Evolutionary conservation across 495 filamentous ascomycete genomes (phyloP), one percentile per base, ranked within the genome.

Genomic region (Pyronema omphalodes): DNA sequence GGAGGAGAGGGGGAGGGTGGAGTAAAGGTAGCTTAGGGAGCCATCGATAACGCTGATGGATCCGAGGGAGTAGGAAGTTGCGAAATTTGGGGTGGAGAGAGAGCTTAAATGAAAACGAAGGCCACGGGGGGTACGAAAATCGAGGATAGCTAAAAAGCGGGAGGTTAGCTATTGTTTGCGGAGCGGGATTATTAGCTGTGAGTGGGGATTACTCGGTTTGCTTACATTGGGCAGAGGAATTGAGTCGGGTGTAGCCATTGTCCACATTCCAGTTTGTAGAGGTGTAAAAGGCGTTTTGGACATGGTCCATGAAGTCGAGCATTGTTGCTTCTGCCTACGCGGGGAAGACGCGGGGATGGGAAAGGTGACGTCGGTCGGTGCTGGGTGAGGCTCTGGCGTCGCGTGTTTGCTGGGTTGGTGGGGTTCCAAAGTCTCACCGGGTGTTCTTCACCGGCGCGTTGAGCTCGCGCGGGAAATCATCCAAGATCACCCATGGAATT

Each of bases 251-350:
- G 70, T 98, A 98, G 11, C 81, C 86, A 68, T 94, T 96, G 71
- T 98, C 88, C 56, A 78, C 75, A 65, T 89, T 85, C 91, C 91
- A 96, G 58, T 79, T 73, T 6, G 87, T 87, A 53, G 81, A 80
- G 68, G 82, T 74, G 67, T 84, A 84, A 71, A 96, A 98, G 66
- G 86, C 82, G 66, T 85, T 78, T 68, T 93, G 89, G 68, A 98
- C 80, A 70, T 93, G 88, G 66, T 95, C 86, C 88, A 96, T 98
- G 73, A 95, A 98, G 67, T 86, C 82, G 71, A 93, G 80, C 91
- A 98, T 98, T 23, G 14, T 41, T 12, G 39, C 3, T 7, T 1
- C 39, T 41, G 39, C 11, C 3, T 12, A 17, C 15, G 1, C 11
- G 39, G 15, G 15, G 39, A 17, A 6, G 15, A 17, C 39, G 39